Base-by-base conservation (phyloP, 768 basidiomycete genomes). In the Tephrocybe sp. region DNA sequence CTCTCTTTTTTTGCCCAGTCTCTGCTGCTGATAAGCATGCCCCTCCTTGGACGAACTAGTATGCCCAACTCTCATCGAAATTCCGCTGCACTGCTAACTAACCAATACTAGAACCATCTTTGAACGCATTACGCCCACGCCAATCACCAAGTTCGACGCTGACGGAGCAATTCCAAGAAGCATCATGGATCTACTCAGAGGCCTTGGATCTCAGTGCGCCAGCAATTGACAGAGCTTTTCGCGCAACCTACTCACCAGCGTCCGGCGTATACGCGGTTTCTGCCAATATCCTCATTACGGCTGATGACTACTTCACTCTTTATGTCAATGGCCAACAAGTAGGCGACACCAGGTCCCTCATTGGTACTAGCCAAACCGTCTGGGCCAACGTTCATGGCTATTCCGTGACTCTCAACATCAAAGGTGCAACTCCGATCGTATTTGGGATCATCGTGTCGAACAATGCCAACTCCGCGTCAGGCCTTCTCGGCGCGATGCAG, bases 121-220 rank as follows among this genome's bases (percentile, higher is more conserved):
- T 32, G 34, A 35, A 46, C 3, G 4, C 12, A 4, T 31, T 45
- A 20, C 17, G 34, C 13, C n/a, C 30, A 22, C 45, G 45, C 13
- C 19, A 36, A 33, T 36, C 45, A 10, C 34, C 45, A 36, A 35
- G 34, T 16, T 36, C 45, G 35, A 34, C 34, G 8, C 45, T 46
- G 9, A 46, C 12, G 5, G 26, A 44, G 20, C 35, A 26, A 13
- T 53, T 35, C n/a, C 32, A 45, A 31, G 35, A 12, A 16, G 52
- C 52, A 36, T 53, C 40, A 17, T 53, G 52, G 52, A 49, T 53
- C 26, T 53, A 48, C 41, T n/a, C 52, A 8, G 41, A 44, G 14
- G 34, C 41, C 4, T 26, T 38, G 2, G 14, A 38, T 19, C 11
- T 9, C 26, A 22, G 39, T 16, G 52, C 17, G 7, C 52, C 52